Evolutionary conservation across 805 yeast genomes (phyloP), one percentile per base, ranked within the genome.

Genomic region (Candida pini): DNA sequence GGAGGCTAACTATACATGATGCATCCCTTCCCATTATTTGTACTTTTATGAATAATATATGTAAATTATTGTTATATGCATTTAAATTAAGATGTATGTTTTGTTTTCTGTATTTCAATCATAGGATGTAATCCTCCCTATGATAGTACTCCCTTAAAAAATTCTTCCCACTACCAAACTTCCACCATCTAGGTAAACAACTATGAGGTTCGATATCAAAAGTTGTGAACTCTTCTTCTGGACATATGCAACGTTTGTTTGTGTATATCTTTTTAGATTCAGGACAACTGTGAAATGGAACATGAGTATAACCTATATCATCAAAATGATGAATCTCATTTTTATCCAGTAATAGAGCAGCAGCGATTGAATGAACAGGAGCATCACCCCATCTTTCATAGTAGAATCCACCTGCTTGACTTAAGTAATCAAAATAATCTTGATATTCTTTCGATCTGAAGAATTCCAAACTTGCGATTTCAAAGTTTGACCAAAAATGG

Each of bases 311-410:
- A 0, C 95, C 96, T 13, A 87, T 67, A 48, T 87, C 95, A 38
- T 78, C 78, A 56, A 88, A 84, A 63, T 81, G 86, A 52, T 79
- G 81, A 27, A 88, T 59, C 51, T 85, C 81, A 13, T 64, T 54
- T 34, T 64, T 69, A 41, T 77, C 73, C 41, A 84, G 58, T 28
- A 84, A 54, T 28, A 84, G 54, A 0, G 82, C 55, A 1, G 73
- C 78, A 1, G 77, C 95, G 19, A 86, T 64, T 0, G 90, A 67
- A 55, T 87, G 96, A 12, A 87, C 84, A 0, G 96, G 96, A 0
- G 96, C 96, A 61, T 88, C 96, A 12, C 96, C 96, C 96, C 96
- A 88, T 39, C 96, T 63, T 58, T 87, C 96, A 37, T 82, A 81
- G 56, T 81, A 81, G 53, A 85, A 84, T 4, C 92, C 92, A 31